Conservation (phyloP, 2,329 filamentous ascomycete species). For the Epichloe scottii region DNA sequence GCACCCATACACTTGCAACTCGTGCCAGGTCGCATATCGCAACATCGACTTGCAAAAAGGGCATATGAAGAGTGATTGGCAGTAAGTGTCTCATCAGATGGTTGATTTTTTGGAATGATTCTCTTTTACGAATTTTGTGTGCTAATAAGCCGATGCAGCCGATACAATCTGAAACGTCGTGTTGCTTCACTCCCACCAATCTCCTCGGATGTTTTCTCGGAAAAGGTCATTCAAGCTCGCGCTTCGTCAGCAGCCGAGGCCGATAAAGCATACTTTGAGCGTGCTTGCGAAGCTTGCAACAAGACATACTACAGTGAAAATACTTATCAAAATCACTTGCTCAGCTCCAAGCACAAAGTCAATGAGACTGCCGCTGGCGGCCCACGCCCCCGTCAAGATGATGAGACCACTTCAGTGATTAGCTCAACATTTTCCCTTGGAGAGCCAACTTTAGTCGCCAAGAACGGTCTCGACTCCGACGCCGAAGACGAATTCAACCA, state of each 20-base stretch:
- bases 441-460: constrained; percentile 49
- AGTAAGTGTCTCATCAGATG: constrained; percentile 47
- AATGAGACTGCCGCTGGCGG: constrained; percentile 35
- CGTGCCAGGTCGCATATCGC: constrained; percentile 92
- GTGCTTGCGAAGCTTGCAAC: constrained; percentile 66
- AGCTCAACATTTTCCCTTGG: constrained; percentile 88
- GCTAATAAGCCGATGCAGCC: constrained; percentile 32
- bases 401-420: constrained; percentile 70
- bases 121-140: not conserved
- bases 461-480: constrained; percentile 46
- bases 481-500: constrained; percentile 64
- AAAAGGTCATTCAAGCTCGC: constrained; percentile 88
- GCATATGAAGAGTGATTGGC: constrained; percentile 98
- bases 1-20: constrained; percentile 96
- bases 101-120: not conserved
- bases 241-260: constrained; percentile 74
- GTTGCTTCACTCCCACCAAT: constrained; percentile 85
- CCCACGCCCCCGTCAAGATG: constrained; percentile 31
- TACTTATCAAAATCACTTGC: constrained; percentile 84
- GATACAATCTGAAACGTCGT: constrained; percentile 92
- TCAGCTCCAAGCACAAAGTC: constrained; percentile 74
- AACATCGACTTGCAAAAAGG: constrained; percentile 84
- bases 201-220: constrained; percentile 82
- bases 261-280: constrained; percentile 80
- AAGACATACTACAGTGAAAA: constrained; percentile 97